Conservation (phyloP, 2,329 filamentous ascomycete species). For the Clathrospora elynae region DNA sequence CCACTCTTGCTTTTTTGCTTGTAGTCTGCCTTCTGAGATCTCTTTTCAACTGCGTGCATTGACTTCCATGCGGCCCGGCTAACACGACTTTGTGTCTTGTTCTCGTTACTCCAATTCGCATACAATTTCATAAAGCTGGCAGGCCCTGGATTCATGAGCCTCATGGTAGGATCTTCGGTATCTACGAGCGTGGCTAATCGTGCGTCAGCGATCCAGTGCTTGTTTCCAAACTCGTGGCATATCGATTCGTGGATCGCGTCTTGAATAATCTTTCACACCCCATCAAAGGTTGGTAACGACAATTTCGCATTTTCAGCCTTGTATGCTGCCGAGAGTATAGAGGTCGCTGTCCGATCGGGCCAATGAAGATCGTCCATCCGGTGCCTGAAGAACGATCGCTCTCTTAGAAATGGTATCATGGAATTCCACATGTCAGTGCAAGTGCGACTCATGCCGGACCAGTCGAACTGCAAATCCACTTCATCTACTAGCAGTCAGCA, state of each 20-base stretch:
- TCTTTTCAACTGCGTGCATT: background rate
- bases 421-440: background rate
- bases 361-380: no score
- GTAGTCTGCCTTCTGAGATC: no score
- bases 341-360: no score
- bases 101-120: background rate
- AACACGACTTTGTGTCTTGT: background rate
- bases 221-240: background rate
- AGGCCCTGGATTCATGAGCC: background rate
- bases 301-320: no score
- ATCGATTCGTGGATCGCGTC: background rate
- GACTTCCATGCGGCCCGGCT: background rate
- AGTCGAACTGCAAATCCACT: conserved; percentile 2
- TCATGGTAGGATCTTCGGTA: background rate
- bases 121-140: background rate
- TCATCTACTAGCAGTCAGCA: conserved; percentile 2
- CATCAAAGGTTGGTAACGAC: no score
- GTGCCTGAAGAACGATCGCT: background rate
- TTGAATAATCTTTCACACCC: no score
- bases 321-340: no score
- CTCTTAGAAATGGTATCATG: background rate
- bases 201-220: background rate
- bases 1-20: background rate
- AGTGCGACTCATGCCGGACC: background rate
- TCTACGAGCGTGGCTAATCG: background rate